Base-by-base conservation (phyloP, 2,329 filamentous ascomycete genomes). In the Stachybotrys elegans region DNA sequence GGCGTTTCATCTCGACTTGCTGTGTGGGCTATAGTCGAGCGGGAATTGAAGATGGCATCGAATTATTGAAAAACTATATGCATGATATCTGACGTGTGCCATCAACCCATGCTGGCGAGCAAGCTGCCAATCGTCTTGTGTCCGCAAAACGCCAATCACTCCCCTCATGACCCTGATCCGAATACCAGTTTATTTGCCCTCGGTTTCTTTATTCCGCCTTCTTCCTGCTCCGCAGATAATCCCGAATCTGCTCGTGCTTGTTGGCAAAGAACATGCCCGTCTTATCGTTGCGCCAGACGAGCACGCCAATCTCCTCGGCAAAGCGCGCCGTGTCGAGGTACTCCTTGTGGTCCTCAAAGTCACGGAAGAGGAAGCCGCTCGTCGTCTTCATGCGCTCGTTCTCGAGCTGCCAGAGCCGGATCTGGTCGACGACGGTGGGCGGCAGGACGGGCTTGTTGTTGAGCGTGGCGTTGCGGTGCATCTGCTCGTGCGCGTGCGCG, bases 341-440 rank as follows among this genome's bases (percentile, higher is more conserved):
- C 60, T 91, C 86, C 44, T 76, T 76, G 42, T 75, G 69, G 23
- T 75, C 82, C 35, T 82, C 80, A 59, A 97, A 95, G 50, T 97
- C 92, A 58, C 86, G 85, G 72, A 98, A 95, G 22, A 97, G 64
- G 62, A 89, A 97, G 0, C 93, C 93, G 1, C 77, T 71, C 5
- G 83, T 89, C 2, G 87, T 82, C 62, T 86, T 87, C 79, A 98
- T 94, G 41, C 93, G 80, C 70, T 98, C 93, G 51, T 92, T 90
- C 66, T 98, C 93, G 42, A 97, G 83, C 70, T 98, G 92, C 93
- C 93, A 98, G 17, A 98, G 79, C 3, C 91, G 79, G 57, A 98
- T 96, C 71, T 98, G 93, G 66, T 98, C 93, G 50, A 96, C 88
- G 14, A 98, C 93, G 0, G 94, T 97, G 0, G 93, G 91, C 1